phyloP scores from a whole-genome alignment of 352 stramenopile genomes.

The Pythium volutum region DNA sequence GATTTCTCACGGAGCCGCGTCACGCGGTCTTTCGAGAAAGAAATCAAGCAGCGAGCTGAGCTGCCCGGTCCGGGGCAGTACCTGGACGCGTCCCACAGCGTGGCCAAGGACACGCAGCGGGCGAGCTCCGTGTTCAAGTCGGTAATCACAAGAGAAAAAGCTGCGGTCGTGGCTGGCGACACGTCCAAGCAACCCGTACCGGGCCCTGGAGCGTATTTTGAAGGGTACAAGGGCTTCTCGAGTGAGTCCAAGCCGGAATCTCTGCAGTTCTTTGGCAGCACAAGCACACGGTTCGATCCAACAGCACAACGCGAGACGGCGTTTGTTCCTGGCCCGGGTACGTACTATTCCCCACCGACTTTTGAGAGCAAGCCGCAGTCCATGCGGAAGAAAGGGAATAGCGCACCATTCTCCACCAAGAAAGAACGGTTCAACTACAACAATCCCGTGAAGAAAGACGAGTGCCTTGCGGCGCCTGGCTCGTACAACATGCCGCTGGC shows the following conservation, averaged over 20 bases:
- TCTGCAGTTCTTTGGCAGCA: conserved; percentile 82
- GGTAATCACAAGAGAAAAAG: conserved; percentile 49
- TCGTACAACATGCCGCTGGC: conserved; percentile 65
- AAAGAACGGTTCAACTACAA: conserved; percentile 62
- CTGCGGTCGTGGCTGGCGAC: conserved; percentile 11
- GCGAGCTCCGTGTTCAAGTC: conserved; percentile 78
- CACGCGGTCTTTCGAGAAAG: conserved; percentile 57
- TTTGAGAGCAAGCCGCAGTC: conserved; percentile 28
- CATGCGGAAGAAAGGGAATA: conserved; percentile 35
- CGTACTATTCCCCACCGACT: conserved; percentile 52
- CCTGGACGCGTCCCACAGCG: conserved; percentile 25
- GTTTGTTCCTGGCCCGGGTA: conserved; percentile 38
- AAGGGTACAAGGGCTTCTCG: conserved; percentile 42
- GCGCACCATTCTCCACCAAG: conserved; percentile 62
- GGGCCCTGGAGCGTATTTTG: conserved; percentile 63
- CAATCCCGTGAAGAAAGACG: conserved; percentile 33
- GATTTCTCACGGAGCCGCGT: conserved; percentile 73
- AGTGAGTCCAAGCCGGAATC: conserved; percentile 55
- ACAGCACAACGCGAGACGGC: conserved; percentile 7
- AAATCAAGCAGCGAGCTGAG: conserved; percentile 50
- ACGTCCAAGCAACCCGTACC: conserved; percentile 40
- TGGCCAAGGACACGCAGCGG: conserved; percentile 39
- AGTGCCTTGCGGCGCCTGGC: conserved; percentile 50
- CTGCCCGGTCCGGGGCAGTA: conserved; percentile 69
- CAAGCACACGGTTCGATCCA: conserved; percentile 56